phyloP scores from a whole-genome alignment of 2,329 filamentous ascomycete species.

The Botrytis porri region DNA sequence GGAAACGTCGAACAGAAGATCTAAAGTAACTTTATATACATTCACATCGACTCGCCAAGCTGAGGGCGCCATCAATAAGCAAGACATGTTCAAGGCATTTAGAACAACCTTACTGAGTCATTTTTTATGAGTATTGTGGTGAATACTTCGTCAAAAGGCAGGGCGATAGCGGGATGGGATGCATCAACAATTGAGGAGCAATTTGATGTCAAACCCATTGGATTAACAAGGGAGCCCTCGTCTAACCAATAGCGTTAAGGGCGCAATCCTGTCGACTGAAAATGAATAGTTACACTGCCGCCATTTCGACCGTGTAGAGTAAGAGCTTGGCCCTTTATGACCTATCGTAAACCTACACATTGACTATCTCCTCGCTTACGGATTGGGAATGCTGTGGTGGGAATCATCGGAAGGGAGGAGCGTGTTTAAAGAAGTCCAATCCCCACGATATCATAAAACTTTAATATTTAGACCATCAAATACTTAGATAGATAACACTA shows the following conservation, averaged over 20 bases:
- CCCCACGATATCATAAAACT: not conserved
- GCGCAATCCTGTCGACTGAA: not conserved
- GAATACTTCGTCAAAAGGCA: not conserved
- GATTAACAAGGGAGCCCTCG: not conserved
- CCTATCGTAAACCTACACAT: not conserved
- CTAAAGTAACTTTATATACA: not conserved
- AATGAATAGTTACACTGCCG: not conserved
- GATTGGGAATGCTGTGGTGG: not conserved
- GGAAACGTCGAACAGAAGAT: not conserved
- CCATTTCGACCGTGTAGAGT: not conserved
- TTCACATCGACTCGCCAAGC: not conserved
- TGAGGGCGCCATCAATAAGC: not conserved
- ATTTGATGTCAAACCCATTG: not conserved
- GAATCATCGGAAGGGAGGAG: not conserved
- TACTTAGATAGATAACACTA: not conserved
- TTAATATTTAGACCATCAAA: not conserved
- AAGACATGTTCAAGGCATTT: not conserved
- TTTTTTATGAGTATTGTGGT: not conserved
- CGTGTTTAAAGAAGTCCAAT: not conserved
- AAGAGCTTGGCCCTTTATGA: not conserved
- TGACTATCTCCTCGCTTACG: not conserved
- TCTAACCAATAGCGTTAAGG: slow-evolving; percentile 4
- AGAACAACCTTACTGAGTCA: not conserved
- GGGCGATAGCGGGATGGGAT: not conserved
- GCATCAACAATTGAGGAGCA: not conserved